phyloP scores from a whole-genome alignment of 495 filamentous ascomycete species.

The Aspergillus indologenus region DNA sequence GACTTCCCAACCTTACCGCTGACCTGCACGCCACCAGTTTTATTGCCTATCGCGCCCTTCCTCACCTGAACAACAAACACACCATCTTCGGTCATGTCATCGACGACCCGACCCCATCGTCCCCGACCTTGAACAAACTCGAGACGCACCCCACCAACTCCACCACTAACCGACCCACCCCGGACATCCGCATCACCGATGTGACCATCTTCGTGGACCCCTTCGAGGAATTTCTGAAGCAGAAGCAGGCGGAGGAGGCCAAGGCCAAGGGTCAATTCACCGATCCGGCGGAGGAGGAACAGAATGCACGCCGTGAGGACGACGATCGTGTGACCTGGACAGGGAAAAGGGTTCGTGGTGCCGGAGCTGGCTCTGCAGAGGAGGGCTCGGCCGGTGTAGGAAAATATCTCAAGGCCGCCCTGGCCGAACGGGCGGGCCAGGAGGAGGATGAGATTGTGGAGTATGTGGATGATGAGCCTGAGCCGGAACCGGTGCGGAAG shows the following conservation, averaged over 20 bases:
- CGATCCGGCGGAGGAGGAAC: constrained; percentile 36
- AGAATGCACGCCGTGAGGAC: constrained; percentile 61
- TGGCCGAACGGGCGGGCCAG: constrained; percentile 34
- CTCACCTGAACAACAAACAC: constrained; percentile 90
- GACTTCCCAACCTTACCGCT: constrained; percentile 2
- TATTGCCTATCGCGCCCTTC: constrained; percentile 76
- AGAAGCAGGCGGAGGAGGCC: constrained; percentile 50
- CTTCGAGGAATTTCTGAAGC: constrained; percentile 80
- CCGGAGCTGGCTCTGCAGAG: constrained; percentile 49
- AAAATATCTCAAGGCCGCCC: constrained; percentile 70
- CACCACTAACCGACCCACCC: constrained; percentile 64
- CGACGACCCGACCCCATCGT: constrained; percentile 62
- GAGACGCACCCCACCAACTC: constrained; percentile 68
- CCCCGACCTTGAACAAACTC: constrained; percentile 61
- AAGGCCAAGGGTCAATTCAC: constrained; percentile 39
- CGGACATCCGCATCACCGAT: constrained; percentile 75
- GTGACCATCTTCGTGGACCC: constrained; percentile 89
- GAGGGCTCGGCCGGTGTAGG: constrained; percentile 58
- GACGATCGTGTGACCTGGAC: constrained; percentile 91
- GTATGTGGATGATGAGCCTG: constrained; percentile 56
- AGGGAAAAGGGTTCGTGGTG: constrained; percentile 69
- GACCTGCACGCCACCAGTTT: constrained; percentile 47
- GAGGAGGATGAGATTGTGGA: constrained; percentile 58
- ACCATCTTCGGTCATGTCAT: constrained; percentile 91
- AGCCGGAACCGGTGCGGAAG: constrained; percentile 69